Conservation (phyloP, 2,329 filamentous ascomycete genomes). For the Pseudonectria buxi region DNA sequence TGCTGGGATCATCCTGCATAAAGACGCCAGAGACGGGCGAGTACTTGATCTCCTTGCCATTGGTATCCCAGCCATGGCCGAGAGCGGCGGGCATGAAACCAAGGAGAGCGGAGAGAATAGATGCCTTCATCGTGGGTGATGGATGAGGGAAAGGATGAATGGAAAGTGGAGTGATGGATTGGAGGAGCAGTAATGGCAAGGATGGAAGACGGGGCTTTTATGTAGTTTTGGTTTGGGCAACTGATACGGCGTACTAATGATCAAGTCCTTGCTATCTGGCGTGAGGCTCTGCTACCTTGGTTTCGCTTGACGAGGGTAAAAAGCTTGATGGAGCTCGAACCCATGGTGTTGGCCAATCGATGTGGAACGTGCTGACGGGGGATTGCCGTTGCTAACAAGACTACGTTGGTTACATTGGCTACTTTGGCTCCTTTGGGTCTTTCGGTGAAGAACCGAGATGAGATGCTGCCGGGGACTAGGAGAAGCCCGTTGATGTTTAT, state of each 20-base stretch:
- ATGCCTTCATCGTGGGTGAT: constrained; percentile 25
- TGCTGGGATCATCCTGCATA: constrained; percentile 53
- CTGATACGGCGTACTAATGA: no score
- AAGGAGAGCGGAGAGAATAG: constrained; percentile 22
- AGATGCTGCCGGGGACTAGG: no score
- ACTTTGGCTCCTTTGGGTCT: no score
- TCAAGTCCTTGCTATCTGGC: no score
- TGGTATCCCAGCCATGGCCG: constrained; percentile 26
- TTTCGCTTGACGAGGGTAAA: no score
- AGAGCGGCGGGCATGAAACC: constrained; percentile 21
- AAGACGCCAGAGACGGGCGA: constrained; percentile 57
- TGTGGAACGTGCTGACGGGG: constrained; percentile 21
- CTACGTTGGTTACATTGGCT: not conserved
- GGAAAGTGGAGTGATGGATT: not conserved
- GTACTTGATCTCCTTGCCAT: constrained; percentile 46
- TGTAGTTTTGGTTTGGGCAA: no score
- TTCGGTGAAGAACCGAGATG: no score
- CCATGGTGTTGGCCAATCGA: constrained; percentile 22
- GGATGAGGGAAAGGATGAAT: not conserved
- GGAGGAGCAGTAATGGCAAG: no score
- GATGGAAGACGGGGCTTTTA: no score
- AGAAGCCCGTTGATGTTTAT: no score
- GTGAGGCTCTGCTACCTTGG: no score
- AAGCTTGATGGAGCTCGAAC: no score
- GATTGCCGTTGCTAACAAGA: constrained; percentile 4